Evolutionary conservation across 2,329 filamentous ascomycete species (phyloP), one percentile per base, ranked within the genome.

Genomic region (Phialocephala subalpina): DNA sequence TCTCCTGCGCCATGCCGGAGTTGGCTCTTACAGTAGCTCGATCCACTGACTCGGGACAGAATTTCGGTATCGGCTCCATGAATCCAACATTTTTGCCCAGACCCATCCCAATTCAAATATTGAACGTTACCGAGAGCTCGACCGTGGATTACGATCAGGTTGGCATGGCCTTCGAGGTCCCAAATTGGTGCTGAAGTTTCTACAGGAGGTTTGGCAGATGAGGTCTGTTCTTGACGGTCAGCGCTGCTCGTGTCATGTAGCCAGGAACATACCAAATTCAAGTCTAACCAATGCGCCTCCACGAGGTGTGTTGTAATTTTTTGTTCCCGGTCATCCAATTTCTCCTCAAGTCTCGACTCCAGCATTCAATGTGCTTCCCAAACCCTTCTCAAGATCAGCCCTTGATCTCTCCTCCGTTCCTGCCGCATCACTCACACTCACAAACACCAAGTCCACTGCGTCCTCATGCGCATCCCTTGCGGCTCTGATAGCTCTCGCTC

Each of bases 321-420:
- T 42, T 6, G 38, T 14, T 42, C 38, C 38, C 3, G 14, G 12
- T 42, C 5, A 14, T 42, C 38, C 18, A 12, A 14, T 53, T 4
- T 16, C 25, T 12, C 29, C 25, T 53, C 25, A 53, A 29, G 49
- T 53, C 27, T 3, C 49, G 27, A 53, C 12, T 18, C n/a, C 36
- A 55, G 18, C 56, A 25, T 29, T n/a, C n/a, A 35, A 22, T 40
- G 55, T 38, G 14, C n/a, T 45, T 42, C 57, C 57, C 60, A 62
- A 25, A n/a, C 55, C 60, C 64, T 60, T 56, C 60, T 66, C 60
- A 29, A 63, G 33, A 56, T 66, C 60, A 64, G 62, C 57, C 58
- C 25, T 57, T 55, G 62, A 11, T 40, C 20, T 16, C 33, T 29
- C 36, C n/a, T 20, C 58, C 7, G 29, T 38, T 33, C 52, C 25